Percentiles rank a stretch among this genome's conserved stretches.
Evolutionary conservation across 768 basidiomycete genomes (phyloP).

Genomic region (Russula ochroleuca): DNA sequence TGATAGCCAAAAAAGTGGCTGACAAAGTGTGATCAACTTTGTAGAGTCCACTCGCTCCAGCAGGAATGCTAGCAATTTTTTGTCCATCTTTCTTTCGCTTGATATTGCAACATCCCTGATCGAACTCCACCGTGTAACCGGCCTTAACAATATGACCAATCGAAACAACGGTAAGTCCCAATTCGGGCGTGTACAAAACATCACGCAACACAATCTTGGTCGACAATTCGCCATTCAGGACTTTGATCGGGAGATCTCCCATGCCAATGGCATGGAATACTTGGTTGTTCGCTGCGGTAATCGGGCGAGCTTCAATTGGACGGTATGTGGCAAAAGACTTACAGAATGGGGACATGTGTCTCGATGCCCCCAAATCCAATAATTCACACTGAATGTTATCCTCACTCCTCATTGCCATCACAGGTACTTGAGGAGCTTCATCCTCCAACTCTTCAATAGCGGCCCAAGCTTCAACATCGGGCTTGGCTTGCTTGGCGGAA

Average conservation of each 20-base stretch:
- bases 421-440: background rate
- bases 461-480: no score
- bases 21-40: background rate
- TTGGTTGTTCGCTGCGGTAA: constrained; percentile 24
- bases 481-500: no score
- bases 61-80: background rate
- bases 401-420: no score
- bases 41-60: background rate
- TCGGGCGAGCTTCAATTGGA: constrained; percentile 11
- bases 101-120: background rate
- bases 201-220: constrained; percentile 11
- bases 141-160: constrained; percentile 11
- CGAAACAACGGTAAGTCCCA: constrained; percentile 25
- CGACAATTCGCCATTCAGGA: background rate
- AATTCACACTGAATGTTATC: background rate
- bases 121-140: background rate
- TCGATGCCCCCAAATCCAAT: constrained; percentile 26
- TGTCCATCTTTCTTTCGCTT: background rate
- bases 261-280: constrained; percentile 26
- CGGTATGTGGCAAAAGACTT: constrained; percentile 22
- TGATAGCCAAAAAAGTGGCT: no score
- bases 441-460: no score
- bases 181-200: constrained; percentile 21
- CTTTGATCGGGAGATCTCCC: constrained; percentile 23
- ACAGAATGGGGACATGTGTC: constrained; percentile 25